Evolutionary conservation across 139 green algal genomes (phyloP), one percentile per base, ranked within the genome.

Genomic region (Coelastrella sp.): DNA sequence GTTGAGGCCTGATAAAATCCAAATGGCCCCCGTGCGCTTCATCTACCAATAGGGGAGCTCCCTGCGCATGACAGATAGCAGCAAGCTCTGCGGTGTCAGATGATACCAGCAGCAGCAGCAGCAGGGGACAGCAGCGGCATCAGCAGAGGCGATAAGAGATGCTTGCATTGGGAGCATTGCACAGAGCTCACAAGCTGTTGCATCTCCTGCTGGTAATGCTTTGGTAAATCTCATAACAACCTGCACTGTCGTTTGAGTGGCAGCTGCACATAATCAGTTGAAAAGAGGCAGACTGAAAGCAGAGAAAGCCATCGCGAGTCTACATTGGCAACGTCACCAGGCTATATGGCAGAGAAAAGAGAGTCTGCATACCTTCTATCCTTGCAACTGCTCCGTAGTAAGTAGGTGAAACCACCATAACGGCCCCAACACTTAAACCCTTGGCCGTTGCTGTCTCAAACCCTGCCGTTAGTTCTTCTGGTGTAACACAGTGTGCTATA

Each of bases 401-500:
- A 7, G 84, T 88, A 10, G 84, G 84, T 11, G 84, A 88, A 19
- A 88, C 84, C 66, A 88, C 84, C 84, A 88, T 73, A 27, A 81
- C 84, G 14, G 84, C 84, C 9, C 58, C 84, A 7, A 88, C 81
- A 22, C 20, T 19, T 8, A 89, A 61, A n/a, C 82, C 89, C 20
- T 35, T 82, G n/a, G 19, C 57, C 70, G 72, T 72, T 15, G 91
- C 93, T 49, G 24, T 78, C 25, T 24, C 6, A 49, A 97, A 94
- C 8, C 91, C 95, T 0, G 72, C 87, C 8, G 25, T 66, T 65
- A 98, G 82, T n/a, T 91, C 78, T 0, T 49, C 65, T 1, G 95
- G 89, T 6, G 94, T 94, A 0, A 98, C 84, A 24, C 93, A 89
- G 58, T 96, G 92, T 12, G 96, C 95, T 0, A 98, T 84, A 1